These are phyloP conservation scores for Penicillium bovifimosum DNA, from an alignment of 495 filamentous ascomycete genomes.

Conservation along the genomic window DNA sequence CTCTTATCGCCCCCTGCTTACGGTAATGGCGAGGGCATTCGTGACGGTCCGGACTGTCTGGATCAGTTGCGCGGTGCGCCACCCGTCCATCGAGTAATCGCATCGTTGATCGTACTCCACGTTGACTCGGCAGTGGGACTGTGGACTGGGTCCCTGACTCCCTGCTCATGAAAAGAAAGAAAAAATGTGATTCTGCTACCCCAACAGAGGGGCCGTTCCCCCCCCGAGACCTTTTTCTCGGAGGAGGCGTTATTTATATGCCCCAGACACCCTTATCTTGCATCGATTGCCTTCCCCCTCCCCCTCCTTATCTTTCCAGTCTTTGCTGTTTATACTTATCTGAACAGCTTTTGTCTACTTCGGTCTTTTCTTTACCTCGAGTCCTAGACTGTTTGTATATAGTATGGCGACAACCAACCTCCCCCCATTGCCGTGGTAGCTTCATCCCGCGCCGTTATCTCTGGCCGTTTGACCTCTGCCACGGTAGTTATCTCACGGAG, in stretches of 20 bases:
- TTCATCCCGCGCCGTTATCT: constrained; percentile 72
- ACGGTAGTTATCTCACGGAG: constrained; percentile 73
- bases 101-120: neutral
- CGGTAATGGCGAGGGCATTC: neutral
- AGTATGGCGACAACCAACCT: constrained; percentile 32
- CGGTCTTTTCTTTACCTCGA: neutral
- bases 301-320: constrained; percentile 15
- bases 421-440: constrained; percentile 64
- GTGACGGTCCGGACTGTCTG: neutral
- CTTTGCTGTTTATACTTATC: neutral
- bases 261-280: constrained; percentile 3
- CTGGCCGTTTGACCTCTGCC: constrained; percentile 61
- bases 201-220: neutral
- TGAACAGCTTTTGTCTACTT: constrained; percentile 4
- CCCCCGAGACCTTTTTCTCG: neutral
- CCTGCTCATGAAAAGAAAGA: neutral
- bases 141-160: neutral
- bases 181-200: neutral
- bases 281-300: constrained; percentile 11
- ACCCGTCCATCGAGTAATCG: neutral
- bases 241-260: constrained; percentile 24
- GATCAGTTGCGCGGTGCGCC: neutral
- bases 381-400: neutral
- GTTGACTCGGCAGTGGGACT: neutral
- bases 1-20: too few relatives aligned